Percentiles rank a stretch among this genome's conserved stretches.
phyloP scores from a whole-genome alignment of 176 grass and related monocot species.

The Oropetium thomaeum region DNA sequence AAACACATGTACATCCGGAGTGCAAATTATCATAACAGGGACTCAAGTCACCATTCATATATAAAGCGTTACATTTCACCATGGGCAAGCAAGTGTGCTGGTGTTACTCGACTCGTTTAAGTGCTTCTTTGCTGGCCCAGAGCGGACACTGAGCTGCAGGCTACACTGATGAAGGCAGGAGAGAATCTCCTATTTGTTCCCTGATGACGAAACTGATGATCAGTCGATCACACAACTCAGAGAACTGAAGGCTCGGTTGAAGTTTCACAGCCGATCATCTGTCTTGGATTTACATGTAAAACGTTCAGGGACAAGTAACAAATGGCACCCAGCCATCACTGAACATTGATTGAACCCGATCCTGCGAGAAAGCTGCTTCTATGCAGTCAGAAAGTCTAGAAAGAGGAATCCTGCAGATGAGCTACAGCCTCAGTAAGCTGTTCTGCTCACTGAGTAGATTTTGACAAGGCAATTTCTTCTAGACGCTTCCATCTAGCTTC shows the following conservation, averaged over 20 bases:
- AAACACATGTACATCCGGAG: conserved; percentile 22
- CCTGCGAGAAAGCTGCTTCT: not conserved
- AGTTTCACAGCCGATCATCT: conserved; percentile 9
- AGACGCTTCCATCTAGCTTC: conserved; percentile 64
- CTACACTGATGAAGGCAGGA: not conserved
- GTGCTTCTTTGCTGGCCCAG: conserved; percentile 1
- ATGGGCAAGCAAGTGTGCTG: conserved; percentile 13
- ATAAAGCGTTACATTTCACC: conserved; percentile 45
- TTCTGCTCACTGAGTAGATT: conserved; percentile 33
- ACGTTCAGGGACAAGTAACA: conserved; percentile 23
- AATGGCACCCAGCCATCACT: conserved; percentile 11
- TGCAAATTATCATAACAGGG: conserved; percentile 25
- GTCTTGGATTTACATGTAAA: conserved; percentile 36
- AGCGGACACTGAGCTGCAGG: conserved; percentile 22
- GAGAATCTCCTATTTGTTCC: conserved; percentile 3
- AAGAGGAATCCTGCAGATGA: conserved; percentile 12
- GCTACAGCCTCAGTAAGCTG: conserved; percentile 20
- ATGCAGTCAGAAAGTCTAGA: conserved; percentile 7
- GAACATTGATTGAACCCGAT: conserved; percentile 24
- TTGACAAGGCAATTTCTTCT: conserved; percentile 55
- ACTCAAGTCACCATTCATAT: conserved; percentile 29
- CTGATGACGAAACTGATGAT: conserved; percentile 1
- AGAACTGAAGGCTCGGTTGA: not conserved
- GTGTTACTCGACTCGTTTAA: not conserved
- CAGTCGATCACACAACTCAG: not conserved